phyloP scores from a whole-genome alignment of 2,329 filamentous ascomycete genomes.

The Achaetomium macrosporum region DNA sequence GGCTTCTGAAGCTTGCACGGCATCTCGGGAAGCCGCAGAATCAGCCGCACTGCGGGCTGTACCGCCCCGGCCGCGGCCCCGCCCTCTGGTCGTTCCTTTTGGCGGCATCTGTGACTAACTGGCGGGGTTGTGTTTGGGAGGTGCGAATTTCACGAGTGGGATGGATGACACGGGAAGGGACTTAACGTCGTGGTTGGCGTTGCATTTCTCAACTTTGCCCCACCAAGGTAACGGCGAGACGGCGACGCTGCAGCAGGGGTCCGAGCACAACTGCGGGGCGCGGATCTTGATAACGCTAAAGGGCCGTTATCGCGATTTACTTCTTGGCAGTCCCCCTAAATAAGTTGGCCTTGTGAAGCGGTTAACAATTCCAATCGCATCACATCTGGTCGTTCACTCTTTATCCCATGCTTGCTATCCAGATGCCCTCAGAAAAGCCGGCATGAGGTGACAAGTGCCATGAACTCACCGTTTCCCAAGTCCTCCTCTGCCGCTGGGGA shows the following conservation, averaged over 20 bases:
- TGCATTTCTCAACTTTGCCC: conserved; percentile 17
- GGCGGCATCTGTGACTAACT: conserved; percentile 17
- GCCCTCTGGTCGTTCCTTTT: conserved; percentile 16
- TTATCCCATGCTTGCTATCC: neutral
- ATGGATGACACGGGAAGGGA: neutral
- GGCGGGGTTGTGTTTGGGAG: neutral
- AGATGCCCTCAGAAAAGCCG: neutral
- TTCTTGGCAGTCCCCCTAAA: too few species aligned
- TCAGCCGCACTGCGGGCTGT: conserved; percentile 16
- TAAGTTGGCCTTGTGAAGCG: too few species aligned
- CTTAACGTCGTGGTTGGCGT: conserved; percentile 6
- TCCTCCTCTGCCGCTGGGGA: conserved; percentile 70
- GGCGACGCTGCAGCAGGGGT: conserved; percentile 2
- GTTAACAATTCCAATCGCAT: neutral
- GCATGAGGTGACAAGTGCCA: conserved; percentile 25
- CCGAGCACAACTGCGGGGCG: neutral
- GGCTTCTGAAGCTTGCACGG: neutral
- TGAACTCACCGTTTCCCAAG: conserved; percentile 68
- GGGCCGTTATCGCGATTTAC: too few species aligned
- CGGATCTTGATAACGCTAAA: too few species aligned
- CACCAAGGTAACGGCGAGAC: neutral
- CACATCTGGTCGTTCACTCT: neutral
- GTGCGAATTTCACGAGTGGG: neutral
- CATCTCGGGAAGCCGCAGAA: conserved; percentile 11
- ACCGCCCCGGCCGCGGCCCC: conserved; percentile 20